phyloP scores from a whole-genome alignment of 805 yeast genomes.

The Wickerhamiella sergipiensis region DNA sequence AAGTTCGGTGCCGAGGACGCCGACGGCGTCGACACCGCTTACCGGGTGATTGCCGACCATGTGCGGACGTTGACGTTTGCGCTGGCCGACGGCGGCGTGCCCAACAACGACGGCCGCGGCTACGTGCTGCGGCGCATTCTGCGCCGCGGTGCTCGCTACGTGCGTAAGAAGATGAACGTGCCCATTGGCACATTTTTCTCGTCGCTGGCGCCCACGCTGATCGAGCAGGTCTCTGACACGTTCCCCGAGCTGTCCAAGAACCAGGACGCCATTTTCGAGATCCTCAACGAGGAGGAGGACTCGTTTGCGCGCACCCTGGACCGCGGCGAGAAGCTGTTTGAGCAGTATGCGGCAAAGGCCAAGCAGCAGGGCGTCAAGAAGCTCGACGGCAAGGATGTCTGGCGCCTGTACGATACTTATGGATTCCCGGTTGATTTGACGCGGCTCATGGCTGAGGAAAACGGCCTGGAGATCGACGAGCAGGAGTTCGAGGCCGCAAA shows the following conservation, averaged over 20 bases:
- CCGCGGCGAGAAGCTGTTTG: constrained; percentile 94
- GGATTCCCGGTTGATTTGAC: constrained; percentile 99
- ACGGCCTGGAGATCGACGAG: constrained; percentile 84
- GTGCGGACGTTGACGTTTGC: constrained; percentile 95
- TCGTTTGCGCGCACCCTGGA: constrained; percentile 92
- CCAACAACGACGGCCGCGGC: constrained; percentile 98
- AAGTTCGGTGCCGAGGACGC: constrained; percentile 82
- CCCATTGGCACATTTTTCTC: constrained; percentile 93
- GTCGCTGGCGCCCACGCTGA: constrained; percentile 80
- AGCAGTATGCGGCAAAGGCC: constrained; percentile 80
- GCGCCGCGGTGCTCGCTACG: constrained; percentile 96
- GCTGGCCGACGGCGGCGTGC: constrained; percentile 96
- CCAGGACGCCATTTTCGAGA: constrained; percentile 67
- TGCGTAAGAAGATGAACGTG: constrained; percentile 87
- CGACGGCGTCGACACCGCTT: constrained; percentile 96
- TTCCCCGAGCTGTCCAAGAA: constrained; percentile 84
- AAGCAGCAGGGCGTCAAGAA: constrained; percentile 58
- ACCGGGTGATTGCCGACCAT: constrained; percentile 96
- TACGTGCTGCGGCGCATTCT: constrained; percentile 92
- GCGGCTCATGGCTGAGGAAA: constrained; percentile 96
- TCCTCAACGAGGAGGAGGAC: constrained; percentile 89
- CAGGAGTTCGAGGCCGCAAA: constrained; percentile 85
- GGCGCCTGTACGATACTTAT: constrained; percentile 97
- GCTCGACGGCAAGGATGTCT: constrained; percentile 85
- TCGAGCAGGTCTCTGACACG: constrained; percentile 70